Evolutionary conservation across 768 basidiomycete genomes (phyloP).

Genomic region (Daedaleopsis sinensis): DNA sequence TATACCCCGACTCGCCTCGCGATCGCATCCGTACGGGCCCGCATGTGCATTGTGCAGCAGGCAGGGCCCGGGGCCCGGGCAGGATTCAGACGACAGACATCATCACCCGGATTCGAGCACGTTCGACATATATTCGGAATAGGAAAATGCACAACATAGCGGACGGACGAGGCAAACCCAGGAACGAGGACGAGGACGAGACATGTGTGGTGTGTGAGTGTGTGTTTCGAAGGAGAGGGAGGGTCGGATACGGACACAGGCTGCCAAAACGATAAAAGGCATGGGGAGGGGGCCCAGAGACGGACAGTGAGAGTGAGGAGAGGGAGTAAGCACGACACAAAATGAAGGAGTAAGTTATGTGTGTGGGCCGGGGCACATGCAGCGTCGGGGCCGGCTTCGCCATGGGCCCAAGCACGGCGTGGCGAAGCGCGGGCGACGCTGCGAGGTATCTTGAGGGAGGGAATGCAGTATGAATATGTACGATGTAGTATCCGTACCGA

Average conservation of each 20-base stretch:
- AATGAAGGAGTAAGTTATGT: conserved; percentile 16
- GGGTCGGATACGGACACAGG: too few species aligned
- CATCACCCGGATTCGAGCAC: conserved; percentile 8
- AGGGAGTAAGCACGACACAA: conserved; percentile 1
- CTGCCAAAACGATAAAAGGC: neutral
- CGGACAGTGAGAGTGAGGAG: neutral
- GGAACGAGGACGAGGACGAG: conserved; percentile 1
- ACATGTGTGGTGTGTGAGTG: conserved; percentile 1
- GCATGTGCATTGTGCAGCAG: too few species aligned
- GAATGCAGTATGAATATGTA: conserved; percentile 15
- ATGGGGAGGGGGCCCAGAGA: neutral
- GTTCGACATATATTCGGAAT: conserved; percentile 17
- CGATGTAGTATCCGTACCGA: conserved; percentile 16
- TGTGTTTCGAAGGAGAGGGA: neutral
- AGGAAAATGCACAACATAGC: conserved; percentile 16
- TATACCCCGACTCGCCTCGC: too few species aligned
- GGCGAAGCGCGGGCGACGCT: conserved; percentile 2
- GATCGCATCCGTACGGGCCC: too few species aligned
- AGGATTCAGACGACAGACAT: too few species aligned
- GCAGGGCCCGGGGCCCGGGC: too few species aligned
- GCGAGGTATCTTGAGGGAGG: conserved; percentile 20
- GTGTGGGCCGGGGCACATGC: conserved; percentile 5
- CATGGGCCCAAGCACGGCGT: too few species aligned
- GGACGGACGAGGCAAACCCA: neutral
- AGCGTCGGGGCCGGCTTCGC: too few species aligned